phyloP scores from a whole-genome alignment of 768 basidiomycete genomes.

The Serendipita vermifera region DNA sequence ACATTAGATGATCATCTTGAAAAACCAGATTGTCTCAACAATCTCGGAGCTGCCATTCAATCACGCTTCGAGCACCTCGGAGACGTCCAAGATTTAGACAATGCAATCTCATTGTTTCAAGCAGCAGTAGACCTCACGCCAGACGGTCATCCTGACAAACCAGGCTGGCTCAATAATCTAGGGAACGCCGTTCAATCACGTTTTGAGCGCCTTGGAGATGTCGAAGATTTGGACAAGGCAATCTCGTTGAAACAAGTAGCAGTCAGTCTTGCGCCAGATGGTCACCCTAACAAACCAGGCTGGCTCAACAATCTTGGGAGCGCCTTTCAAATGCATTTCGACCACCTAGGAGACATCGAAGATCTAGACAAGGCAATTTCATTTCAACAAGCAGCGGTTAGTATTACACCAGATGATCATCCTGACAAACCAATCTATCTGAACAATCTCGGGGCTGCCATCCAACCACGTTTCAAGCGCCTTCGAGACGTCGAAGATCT shows the following conservation, averaged over 20 bases:
- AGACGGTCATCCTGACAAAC: conserved; percentile 14
- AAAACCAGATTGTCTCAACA: conserved; percentile 7
- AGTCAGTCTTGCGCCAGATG: conserved; percentile 13
- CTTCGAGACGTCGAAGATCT: conserved; percentile 9
- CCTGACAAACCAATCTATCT: conserved; percentile 14
- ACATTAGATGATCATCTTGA: conserved; percentile 11
- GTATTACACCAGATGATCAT: conserved; percentile 11
- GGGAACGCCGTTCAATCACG: conserved; percentile 6
- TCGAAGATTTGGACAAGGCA: background rate
- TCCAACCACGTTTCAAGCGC: conserved; percentile 12
- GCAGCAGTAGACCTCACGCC: conserved; percentile 10
- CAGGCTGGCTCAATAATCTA: conserved; percentile 11
- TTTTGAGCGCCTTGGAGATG: conserved; percentile 13
- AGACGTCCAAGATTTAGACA: conserved; percentile 11
- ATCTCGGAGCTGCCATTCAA: conserved; percentile 12
- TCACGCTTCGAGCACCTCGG: conserved; percentile 10
- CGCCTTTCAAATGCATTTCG: conserved; percentile 10
- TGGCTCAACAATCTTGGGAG: conserved; percentile 13
- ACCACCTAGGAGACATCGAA: conserved; percentile 9
- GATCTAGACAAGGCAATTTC: conserved; percentile 13
- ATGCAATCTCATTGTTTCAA: conserved; percentile 8
- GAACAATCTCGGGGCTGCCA: conserved; percentile 10
- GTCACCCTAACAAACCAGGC: conserved; percentile 9
- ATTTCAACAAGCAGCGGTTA: conserved; percentile 7
- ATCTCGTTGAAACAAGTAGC: background rate